These are phyloP conservation scores for Suillus variegatus DNA, from an alignment of 768 basidiomycete genomes.

Conservation along the genomic window DNA sequence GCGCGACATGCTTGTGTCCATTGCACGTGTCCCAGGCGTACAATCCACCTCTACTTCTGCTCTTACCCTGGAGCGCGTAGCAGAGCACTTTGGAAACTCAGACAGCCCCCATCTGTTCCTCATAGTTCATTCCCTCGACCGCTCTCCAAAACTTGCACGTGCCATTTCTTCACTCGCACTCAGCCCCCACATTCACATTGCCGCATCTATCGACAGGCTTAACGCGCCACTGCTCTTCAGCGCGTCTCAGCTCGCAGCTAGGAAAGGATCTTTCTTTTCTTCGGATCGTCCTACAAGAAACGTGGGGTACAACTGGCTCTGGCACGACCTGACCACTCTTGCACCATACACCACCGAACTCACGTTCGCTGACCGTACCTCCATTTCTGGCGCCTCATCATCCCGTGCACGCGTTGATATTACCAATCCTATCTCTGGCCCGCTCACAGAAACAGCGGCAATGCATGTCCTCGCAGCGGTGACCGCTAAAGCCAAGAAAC, in stretches of 20 bases:
- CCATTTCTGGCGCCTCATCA: slow-evolving; percentile 52
- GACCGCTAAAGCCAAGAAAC: slow-evolving; percentile 80
- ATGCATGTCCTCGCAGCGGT: slow-evolving; percentile 85
- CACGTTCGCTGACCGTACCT: slow-evolving; percentile 62
- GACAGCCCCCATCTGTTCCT: slow-evolving; percentile 58
- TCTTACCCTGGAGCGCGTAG: slow-evolving; percentile 58
- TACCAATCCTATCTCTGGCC: slow-evolving; percentile 36
- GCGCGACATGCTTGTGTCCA: slow-evolving; percentile 65
- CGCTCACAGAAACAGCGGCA: slow-evolving; percentile 76
- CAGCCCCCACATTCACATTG: slow-evolving; percentile 75
- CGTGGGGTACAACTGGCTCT: slow-evolving; percentile 70
- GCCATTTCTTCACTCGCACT: slow-evolving; percentile 73
- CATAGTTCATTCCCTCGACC: slow-evolving; percentile 90
- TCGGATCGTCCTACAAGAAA: slow-evolving; percentile 20
- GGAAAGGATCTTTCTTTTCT: slow-evolving; percentile 38
- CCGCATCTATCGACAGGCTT: slow-evolving; percentile 86
- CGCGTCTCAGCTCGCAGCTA: slow-evolving; percentile 58
- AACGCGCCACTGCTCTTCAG: slow-evolving; percentile 85
- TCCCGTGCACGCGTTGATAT: slow-evolving; percentile 26
- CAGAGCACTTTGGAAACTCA: slow-evolving; percentile 53
- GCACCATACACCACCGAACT: slow-evolving; percentile 80
- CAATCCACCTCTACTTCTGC: slow-evolving; percentile 27
- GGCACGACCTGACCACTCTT: slow-evolving; percentile 91
- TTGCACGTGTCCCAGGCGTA: slow-evolving; percentile 43
- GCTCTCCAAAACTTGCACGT: slow-evolving; percentile 61